Percentiles rank a stretch among this genome's conserved stretches.
Conservation (phyloP, 2,329 filamentous ascomycete species). For the Talaromyces sp. region DNA sequence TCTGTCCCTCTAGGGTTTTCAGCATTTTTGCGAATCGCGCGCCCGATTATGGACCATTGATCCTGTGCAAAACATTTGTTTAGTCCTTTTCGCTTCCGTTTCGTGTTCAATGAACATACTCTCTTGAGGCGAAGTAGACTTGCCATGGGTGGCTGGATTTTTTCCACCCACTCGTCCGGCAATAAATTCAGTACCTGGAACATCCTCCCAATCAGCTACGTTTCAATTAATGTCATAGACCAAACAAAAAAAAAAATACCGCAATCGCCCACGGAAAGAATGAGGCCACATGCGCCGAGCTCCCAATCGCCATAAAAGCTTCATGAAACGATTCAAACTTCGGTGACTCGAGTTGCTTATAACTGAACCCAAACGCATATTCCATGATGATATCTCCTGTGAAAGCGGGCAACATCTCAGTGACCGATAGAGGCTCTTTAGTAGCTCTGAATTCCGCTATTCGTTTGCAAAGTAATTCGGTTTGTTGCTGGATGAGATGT, state of each 20-base stretch:
- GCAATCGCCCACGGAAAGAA: slow-evolving; percentile 17
- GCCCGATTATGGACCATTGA: slow-evolving; percentile 14
- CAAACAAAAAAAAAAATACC: slow-evolving; percentile 1
- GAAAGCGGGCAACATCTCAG: slow-evolving; percentile 15
- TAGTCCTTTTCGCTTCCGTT: not conserved
- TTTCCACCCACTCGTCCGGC: slow-evolving; percentile 11
- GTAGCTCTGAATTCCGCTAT: slow-evolving; percentile 13
- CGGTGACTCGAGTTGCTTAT: slow-evolving; percentile 17
- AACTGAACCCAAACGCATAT: slow-evolving; percentile 20
- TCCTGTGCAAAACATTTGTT: slow-evolving; percentile 10
- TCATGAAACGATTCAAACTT: slow-evolving; percentile 20
- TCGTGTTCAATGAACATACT: slow-evolving; percentile 2
- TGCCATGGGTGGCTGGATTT: slow-evolving; percentile 8
- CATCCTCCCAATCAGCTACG: not conserved
- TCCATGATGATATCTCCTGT: slow-evolving; percentile 22
- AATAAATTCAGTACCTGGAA: slow-evolving; percentile 7
- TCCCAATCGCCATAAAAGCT: slow-evolving; percentile 16
- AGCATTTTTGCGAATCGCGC: slow-evolving; percentile 11
- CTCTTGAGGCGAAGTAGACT: slow-evolving; percentile 10
- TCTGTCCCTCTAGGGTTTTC: not conserved
- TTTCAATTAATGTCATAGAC: not conserved
- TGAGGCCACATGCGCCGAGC: slow-evolving; percentile 14
- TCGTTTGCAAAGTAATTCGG: slow-evolving; percentile 17
- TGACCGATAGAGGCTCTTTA: slow-evolving; percentile 11
- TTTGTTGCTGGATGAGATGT: slow-evolving; percentile 15